Percentiles rank a stretch among this genome's conserved stretches.
Evolutionary conservation across 179 eudicot genomes (phyloP).

Genomic region (Beta corolliflora): DNA sequence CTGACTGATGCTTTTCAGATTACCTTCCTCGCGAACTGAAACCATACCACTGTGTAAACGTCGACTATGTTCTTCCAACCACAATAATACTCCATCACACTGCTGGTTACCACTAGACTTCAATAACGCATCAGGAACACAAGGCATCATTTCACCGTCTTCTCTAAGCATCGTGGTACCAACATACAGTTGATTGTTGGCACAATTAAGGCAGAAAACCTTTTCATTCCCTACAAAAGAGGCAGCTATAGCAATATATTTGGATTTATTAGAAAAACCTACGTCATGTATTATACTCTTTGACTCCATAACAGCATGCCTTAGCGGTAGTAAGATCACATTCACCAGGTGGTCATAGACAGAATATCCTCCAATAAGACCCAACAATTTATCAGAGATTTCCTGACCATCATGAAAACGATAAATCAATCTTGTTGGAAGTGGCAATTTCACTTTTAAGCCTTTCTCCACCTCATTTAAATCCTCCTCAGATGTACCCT

Average conservation of each 20-base stretch:
- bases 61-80: conserved; percentile 91
- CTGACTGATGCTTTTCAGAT: conserved; percentile 50
- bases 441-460: conserved; percentile 71
- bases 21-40: conserved; percentile 53
- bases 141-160: conserved; percentile 76
- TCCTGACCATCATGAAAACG: conserved; percentile 92
- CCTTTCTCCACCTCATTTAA: conserved; percentile 53
- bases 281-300: conserved; percentile 27
- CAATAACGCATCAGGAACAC: conserved; percentile 68
- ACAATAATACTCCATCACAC: conserved; percentile 77
- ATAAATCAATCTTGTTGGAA: conserved; percentile 74
- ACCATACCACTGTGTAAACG: conserved; percentile 71
- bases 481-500: conserved; percentile 81
- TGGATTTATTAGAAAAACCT: conserved; percentile 39
- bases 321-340: conserved; percentile 65
- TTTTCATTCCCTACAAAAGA: conserved; percentile 45
- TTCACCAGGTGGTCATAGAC: conserved; percentile 59
- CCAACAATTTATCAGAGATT: conserved; percentile 37
- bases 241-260: conserved; percentile 60
- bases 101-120: conserved; percentile 37
- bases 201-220: conserved; percentile 66
- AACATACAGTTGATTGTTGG: conserved; percentile 67
- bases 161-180: conserved; percentile 57
- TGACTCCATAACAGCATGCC: conserved; percentile 39
- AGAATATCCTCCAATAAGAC: conserved; percentile 88